Base-by-base conservation (phyloP, 176 grass and related monocot species). In the Chrysopogon serrulatus region DNA sequence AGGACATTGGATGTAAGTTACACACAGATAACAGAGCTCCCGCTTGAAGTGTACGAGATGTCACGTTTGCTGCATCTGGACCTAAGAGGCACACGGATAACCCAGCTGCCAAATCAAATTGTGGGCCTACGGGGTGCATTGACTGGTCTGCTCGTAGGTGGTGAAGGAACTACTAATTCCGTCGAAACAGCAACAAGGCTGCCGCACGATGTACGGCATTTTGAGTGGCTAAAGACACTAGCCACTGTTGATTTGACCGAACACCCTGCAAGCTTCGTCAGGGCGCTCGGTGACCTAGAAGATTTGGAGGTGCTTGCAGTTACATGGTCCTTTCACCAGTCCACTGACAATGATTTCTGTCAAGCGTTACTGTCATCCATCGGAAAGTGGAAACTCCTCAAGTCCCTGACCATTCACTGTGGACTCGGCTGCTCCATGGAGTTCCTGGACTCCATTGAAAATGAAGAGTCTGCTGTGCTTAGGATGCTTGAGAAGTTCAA, bases 61-160 rank as follows among this genome's bases (percentile, higher is more conserved):
- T 4, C 5, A 30, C 0, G 0, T 15, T 23, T 84, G 24, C 0
- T 0, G 1, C 3, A 0, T 2, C 5, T 84, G 43, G 33, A 84
- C 43, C 10, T 84, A 5, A 67, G 61, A 42, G 7, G 34, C n/a
- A 84, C 72, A 9, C 10, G 14, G 11, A 30, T 84, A 14, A 66
- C 4, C 1, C 60, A 41, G 61, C 24, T 77, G 45, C 82, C 72
- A 2, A 5, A 54, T 11, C 61, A 66, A 6, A 27, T 65, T 15
- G 13, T 0, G 3, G 0, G 8, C 3, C 10, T 39, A 26, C 0
- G 0, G 5, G 0, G 0, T 0, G 0, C 15, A 1, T 21, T 76
- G 23, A 0, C 0, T 0, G 0, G 0, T 51, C 21, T 84, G 7
- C 82, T 65, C 1, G 5, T 65, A 21, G 57, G 81, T 37, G 41